These are phyloP conservation scores for Clonostachys rosea DNA, from an alignment of 2,329 filamentous ascomycete species.

Conservation along the genomic window DNA sequence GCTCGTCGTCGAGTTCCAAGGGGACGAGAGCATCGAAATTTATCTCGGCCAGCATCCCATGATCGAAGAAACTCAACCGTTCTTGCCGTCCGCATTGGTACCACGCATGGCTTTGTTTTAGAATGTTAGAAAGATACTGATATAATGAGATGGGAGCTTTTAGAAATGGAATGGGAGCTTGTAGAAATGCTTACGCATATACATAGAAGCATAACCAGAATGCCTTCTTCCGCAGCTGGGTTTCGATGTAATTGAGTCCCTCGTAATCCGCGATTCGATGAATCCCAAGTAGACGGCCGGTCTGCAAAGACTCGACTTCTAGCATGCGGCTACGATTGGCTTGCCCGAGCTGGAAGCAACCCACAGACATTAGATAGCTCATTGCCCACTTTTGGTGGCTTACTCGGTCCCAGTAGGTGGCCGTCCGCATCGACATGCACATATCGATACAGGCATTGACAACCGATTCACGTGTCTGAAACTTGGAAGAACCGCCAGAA, in stretches of 20 bases:
- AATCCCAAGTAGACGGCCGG: slow-evolving; percentile 21
- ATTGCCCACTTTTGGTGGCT: slow-evolving; percentile 26
- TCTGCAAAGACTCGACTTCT: slow-evolving; percentile 24
- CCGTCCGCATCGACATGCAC: slow-evolving; percentile 11
- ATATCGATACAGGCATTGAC: slow-evolving; percentile 16
- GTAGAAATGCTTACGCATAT: slow-evolving; percentile 11
- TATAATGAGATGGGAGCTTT: neutral
- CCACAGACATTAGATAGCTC: slow-evolving; percentile 21
- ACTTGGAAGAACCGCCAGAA: slow-evolving; percentile 9
- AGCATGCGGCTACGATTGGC: slow-evolving; percentile 26
- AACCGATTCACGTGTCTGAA: slow-evolving; percentile 13
- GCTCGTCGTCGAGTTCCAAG: slow-evolving; percentile 21
- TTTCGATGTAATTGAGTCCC: slow-evolving; percentile 22
- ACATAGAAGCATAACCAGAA: slow-evolving; percentile 28
- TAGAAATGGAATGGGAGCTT: too few species aligned
- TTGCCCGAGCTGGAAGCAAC: slow-evolving; percentile 25
- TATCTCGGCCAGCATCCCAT: slow-evolving; percentile 15
- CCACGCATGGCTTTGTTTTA: slow-evolving; percentile 7
- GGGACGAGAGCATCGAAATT: slow-evolving; percentile 23
- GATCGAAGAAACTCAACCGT: slow-evolving; percentile 18
- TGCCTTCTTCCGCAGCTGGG: slow-evolving; percentile 25
- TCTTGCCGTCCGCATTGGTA: slow-evolving; percentile 12
- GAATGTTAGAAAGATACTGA: neutral
- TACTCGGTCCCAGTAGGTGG: slow-evolving; percentile 16
- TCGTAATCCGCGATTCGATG: slow-evolving; percentile 21